Base-by-base conservation (phyloP, 768 basidiomycete species). In the Psilocybe tampanensis region DNA sequence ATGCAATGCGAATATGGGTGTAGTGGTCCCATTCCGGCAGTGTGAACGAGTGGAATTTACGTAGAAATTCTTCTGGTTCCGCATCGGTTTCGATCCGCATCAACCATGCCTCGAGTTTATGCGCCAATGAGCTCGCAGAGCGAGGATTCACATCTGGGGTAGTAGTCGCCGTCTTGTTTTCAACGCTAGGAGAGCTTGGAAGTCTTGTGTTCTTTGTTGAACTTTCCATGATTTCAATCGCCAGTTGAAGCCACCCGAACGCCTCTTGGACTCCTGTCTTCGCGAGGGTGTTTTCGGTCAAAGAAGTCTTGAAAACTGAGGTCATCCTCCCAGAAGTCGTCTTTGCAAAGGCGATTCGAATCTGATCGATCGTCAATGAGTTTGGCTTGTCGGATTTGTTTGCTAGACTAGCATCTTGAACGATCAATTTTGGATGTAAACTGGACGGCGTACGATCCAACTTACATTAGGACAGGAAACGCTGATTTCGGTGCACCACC, bases 361-460 rank as follows among this genome's bases (percentile, higher is more conserved):
- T 76, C 52, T 83, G 78, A 56, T 79, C 74, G 2, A 81, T 67
- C 29, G 78, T 71, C 66, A 82, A 73, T 32, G 78, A 74, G 56
- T 80, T 77, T 12, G 85, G 79, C 36, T 79, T 57, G 69, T 89
- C 86, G 64, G 82, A 80, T 70, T 88, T 88, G 69, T 85, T 87
- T 56, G 83, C 85, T 23, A 88, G 64, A 54, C 77, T 79, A 53
- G 8, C n/a, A n/a, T 34, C 11, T 29, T 6, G 22, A 11, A 18
- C n/a, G 18, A 24, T 21, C 13, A 11, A 21, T 17, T 54, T 18
- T 3, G 9, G 36, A 18, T 41, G 44, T 33, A 11, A 12, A 32
- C 32, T n/a, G 19, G 33, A 9, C 21, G 13, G 33, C 39, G 44
- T 17, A 39, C n/a, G 13, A 23, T 26, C 0, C 11, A 1, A 56